Percentiles rank a stretch among this genome's conserved stretches.
These are phyloP conservation scores for Balakata baccata DNA, from an alignment of 345 rosid genomes.

Conservation along the genomic window DNA sequence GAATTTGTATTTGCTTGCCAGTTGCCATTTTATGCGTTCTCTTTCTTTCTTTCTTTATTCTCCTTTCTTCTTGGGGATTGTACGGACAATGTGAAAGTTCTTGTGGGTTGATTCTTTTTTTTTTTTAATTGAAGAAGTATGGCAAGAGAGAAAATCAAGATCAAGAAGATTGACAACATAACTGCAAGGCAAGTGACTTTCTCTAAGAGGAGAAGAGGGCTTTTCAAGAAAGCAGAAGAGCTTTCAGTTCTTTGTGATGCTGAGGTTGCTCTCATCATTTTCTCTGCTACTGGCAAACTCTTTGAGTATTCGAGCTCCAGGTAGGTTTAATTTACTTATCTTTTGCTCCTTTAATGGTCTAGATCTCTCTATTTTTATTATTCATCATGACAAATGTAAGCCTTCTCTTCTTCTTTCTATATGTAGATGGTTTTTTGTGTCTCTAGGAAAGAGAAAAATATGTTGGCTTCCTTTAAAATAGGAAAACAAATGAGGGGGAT, in stretches of 20 bases:
- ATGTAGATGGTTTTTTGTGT: too few relatives aligned
- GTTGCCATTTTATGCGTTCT: neutral
- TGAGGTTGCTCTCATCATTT: conserved; percentile 48
- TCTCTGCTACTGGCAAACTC: conserved; percentile 54
- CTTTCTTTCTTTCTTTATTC: neutral
- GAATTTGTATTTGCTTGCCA: too few relatives aligned
- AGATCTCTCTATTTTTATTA: neutral
- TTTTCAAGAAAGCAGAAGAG: conserved; percentile 56
- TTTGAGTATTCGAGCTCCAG: conserved; percentile 52
- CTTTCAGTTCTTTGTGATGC: conserved; percentile 58
- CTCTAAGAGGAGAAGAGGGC: conserved; percentile 55
- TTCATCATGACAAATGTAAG: neutral
- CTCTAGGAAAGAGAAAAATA: too few relatives aligned
- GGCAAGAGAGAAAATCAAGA: conserved; percentile 58
- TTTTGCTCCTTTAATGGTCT: neutral
- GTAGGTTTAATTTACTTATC: conserved; percentile 33
- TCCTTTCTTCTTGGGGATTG: neutral
- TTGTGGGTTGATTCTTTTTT: neutral
- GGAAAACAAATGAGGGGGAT: too few relatives aligned
- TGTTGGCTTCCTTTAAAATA: too few relatives aligned
- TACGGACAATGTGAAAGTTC: conserved; percentile 7
- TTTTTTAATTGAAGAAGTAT: conserved; percentile 14
- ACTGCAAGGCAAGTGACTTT: conserved; percentile 60
- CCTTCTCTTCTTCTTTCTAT: too few relatives aligned
- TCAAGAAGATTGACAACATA: conserved; percentile 47